Percentiles rank a stretch among this genome's conserved stretches.
phyloP scores from a whole-genome alignment of 108 stramenopile genomes.

The Schizochytrium sp. region DNA sequence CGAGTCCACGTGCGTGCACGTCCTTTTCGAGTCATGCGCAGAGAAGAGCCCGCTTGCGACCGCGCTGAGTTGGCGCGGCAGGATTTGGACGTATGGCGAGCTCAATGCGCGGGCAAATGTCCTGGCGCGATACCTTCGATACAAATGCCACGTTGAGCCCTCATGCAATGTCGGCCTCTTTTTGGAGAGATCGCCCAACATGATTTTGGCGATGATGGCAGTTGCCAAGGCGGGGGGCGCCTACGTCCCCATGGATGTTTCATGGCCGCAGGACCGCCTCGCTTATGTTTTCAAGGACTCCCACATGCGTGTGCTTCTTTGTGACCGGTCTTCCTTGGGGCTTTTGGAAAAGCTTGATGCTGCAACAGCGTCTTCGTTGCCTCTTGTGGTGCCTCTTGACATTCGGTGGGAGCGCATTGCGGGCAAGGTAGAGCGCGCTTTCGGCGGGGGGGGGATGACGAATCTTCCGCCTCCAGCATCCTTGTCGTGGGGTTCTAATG shows the following conservation, averaged over 20 bases:
- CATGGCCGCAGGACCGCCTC: not conserved
- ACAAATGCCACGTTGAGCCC: not conserved
- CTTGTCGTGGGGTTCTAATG: not conserved
- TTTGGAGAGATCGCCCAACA: slow-evolving; percentile 6
- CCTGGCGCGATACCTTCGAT: not conserved
- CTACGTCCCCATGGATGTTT: not conserved
- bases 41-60: not conserved
- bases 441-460: not conserved
- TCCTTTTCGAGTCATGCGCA: not conserved
- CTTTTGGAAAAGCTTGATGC: not conserved
- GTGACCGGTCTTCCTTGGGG: not conserved
- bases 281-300: not conserved
- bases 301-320: not conserved
- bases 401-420: not conserved
- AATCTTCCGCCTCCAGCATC: not conserved
- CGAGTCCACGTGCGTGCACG: not conserved
- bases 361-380: not conserved
- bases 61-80: not conserved
- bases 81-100: not conserved
- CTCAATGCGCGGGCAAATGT: not conserved
- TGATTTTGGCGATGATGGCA: not conserved
- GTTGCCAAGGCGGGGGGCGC: not conserved
- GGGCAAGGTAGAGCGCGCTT: not conserved
- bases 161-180: not conserved
- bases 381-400: not conserved